Percentiles rank a stretch among this genome's conserved stretches.
phyloP scores from a whole-genome alignment of 371 early-diverging fungal genomes.

The Zopfochytrium polystomum region DNA sequence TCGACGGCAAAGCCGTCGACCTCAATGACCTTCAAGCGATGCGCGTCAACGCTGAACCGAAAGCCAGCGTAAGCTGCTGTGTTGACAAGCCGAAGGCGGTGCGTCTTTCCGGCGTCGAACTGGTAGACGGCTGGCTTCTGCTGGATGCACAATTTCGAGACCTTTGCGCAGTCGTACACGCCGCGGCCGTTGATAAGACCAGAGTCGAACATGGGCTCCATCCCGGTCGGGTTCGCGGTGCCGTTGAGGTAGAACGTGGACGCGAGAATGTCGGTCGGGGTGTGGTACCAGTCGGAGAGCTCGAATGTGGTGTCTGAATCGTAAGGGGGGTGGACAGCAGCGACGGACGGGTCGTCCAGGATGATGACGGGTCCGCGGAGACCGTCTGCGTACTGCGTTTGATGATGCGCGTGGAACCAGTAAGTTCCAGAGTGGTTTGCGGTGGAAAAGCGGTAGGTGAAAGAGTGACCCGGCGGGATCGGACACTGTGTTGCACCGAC shows the following conservation, averaged over 20 bases:
- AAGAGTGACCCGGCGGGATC: constrained; percentile 32
- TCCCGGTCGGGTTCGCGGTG: constrained; percentile 56
- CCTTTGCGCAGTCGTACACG: constrained; percentile 1
- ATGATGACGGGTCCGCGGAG: constrained; percentile 71
- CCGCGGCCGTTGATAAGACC: constrained; percentile 24
- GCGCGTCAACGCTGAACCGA: constrained; percentile 71
- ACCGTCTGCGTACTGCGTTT: constrained; percentile 78
- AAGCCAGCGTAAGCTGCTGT: constrained; percentile 69
- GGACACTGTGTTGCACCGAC: constrained; percentile 17
- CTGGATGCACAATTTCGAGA: neutral
- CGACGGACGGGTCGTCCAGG: constrained; percentile 60
- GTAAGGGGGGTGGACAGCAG: no score
- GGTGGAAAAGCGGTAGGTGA: constrained; percentile 61
- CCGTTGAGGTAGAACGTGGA: constrained; percentile 43
- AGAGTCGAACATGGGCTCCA: constrained; percentile 56
- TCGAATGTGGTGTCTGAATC: constrained; percentile 32
- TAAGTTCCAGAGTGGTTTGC: constrained; percentile 68
- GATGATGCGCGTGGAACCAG: constrained; percentile 69
- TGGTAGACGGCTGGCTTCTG: neutral
- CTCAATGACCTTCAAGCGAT: constrained; percentile 73
- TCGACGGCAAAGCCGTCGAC: constrained; percentile 65
- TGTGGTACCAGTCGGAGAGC: constrained; percentile 66
- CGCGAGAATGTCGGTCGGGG: constrained; percentile 37
- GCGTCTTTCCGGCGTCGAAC: neutral
- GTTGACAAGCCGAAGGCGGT: constrained; percentile 66